Evolutionary conservation across 257 asterid species (phyloP).

Genomic region (Solanum sejunctum): DNA sequence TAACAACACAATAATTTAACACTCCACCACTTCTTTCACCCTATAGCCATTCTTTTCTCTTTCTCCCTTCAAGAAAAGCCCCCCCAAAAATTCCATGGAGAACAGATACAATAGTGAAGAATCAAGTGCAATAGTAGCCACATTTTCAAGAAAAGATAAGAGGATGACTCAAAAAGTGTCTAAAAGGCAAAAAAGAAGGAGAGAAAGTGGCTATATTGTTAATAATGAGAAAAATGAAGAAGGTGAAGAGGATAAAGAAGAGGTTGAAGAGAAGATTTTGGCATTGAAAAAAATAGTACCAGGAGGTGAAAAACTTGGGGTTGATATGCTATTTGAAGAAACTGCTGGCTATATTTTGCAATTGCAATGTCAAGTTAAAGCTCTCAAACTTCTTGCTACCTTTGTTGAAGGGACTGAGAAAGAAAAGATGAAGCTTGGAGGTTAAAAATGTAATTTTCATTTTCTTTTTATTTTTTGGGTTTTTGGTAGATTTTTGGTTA

Average conservation of each 20-base stretch:
- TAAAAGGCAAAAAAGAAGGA: not conserved
- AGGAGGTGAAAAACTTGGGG: constrained; percentile 47
- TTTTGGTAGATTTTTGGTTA: not conserved
- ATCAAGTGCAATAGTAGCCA: not conserved
- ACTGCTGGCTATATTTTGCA: constrained; percentile 51
- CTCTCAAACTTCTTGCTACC: constrained; percentile 37
- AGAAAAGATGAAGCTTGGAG: constrained; percentile 33
- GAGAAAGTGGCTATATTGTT: not conserved
- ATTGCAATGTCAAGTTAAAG: constrained; percentile 35
- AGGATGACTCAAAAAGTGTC: not conserved
- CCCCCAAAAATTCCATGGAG: constrained; percentile 12
- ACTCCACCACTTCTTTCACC: constrained; percentile 3
- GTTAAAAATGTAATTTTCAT: not conserved
- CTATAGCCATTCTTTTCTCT: not conserved
- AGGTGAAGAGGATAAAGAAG: constrained; percentile 9
- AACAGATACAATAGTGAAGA: not conserved
- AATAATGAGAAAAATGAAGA: not conserved
- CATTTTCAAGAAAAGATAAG: constrained; percentile 11
- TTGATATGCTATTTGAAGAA: constrained; percentile 37
- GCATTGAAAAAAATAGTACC: constrained; percentile 50
- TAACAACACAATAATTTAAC: constrained; percentile 22
- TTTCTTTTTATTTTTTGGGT: too few relatives aligned
- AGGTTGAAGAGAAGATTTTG: constrained; percentile 36
- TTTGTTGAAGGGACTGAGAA: constrained; percentile 25
- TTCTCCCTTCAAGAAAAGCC: not conserved